Base-by-base conservation (phyloP, 2,329 filamentous ascomycete genomes). In the Trichoderma gracile region DNA sequence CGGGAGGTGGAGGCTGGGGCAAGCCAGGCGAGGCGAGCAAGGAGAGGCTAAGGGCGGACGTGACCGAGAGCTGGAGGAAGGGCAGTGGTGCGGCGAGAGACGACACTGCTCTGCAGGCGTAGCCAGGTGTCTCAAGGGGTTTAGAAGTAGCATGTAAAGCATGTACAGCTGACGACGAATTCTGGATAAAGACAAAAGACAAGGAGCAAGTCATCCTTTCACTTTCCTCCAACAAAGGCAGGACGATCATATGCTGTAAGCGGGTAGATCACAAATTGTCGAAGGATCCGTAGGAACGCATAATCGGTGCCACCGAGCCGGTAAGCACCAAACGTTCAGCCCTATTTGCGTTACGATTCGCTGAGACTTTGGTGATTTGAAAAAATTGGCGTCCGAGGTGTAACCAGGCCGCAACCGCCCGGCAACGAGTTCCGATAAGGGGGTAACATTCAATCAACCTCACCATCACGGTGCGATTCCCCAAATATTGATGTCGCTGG, bases 1-100 rank as follows among this genome's bases (percentile, higher is more conserved):
- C 91, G 3, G 91, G 91, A 33, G 91, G 91, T 61, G 91, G 91
- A 47, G 91, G 88, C 0, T 94, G 90, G 89, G 90, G 90, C 0
- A 75, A 75, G 45, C 78, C 81, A 0, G 89, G 87, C 0, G 80
- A 84, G 63, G 80, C 85, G 69, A 88, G 82, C 73, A 78, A 81
- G 42, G 78, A 81, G 57, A 80, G 77, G 43, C 71, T 75, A 58
- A 77, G 76, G 64, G 74, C 76, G 57, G 92, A 96, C 77, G 79
- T 78, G 49, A 84, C 75, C 17, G 76, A 78, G 63, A 73, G 72
- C 10, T 86, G 84, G 84, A 79, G 78, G 69, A 84, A 82, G 71
- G 86, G 85, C 0, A 86, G 83, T 62, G 81, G 82, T 70, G 83
- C 80, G 10, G 81, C 80, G 21, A 78, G 86, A 69, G 84, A 88